Evolutionary conservation across 225 moss, liverwort and hornwort genomes (phyloP).

Genomic region (Thuidium tamariscinum): DNA sequence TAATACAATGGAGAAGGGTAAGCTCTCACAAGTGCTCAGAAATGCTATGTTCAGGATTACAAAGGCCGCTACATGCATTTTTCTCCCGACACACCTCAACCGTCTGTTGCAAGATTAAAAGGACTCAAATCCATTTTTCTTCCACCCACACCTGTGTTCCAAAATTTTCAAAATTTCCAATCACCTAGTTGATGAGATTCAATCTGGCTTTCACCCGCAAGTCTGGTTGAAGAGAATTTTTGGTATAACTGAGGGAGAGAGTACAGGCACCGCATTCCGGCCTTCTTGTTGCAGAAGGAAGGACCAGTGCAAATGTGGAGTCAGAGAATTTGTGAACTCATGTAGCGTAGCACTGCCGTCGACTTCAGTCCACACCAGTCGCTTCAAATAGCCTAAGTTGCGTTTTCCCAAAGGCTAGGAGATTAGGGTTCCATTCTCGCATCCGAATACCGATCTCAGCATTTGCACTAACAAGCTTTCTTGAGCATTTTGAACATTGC

Average conservation of each 20-base stretch:
- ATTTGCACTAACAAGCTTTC: background rate
- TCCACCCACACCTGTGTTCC: too few species aligned
- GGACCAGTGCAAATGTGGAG: background rate
- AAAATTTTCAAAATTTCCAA: background rate
- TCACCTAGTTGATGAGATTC: background rate
- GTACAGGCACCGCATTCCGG: background rate
- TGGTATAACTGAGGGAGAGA: too few species aligned
- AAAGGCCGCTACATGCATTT: background rate
- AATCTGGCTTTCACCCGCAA: background rate
- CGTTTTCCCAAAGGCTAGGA: background rate
- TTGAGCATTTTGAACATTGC: background rate
- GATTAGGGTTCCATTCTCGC: background rate
- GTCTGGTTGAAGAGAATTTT: too few species aligned
- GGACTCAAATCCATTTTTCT: background rate
- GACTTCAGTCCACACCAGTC: background rate
- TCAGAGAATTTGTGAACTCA: background rate
- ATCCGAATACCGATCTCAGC: background rate
- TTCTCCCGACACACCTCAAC: background rate
- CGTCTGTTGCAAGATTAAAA: background rate
- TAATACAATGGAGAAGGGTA: background rate
- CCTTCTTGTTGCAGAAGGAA: background rate
- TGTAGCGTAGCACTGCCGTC: background rate
- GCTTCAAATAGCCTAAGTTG: background rate
- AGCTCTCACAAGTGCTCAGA: background rate
- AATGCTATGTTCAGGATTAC: background rate